Base-by-base conservation (phyloP, 2,329 filamentous ascomycete species). In the Myriosclerotinia curreyana region DNA sequence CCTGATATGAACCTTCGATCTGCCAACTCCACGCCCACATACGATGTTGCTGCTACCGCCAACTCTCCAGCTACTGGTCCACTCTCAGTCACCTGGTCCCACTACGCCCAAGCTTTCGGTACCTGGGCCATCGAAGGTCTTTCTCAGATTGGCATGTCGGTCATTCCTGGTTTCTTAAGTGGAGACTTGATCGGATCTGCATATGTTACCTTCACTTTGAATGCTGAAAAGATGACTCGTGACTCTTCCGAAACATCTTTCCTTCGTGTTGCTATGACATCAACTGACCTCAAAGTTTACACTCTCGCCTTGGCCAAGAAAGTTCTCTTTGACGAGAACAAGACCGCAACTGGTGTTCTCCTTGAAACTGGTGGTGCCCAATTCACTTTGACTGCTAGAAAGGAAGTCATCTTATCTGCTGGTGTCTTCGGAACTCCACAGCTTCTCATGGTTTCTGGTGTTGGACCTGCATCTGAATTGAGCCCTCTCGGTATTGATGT, bases 361-460 rank as follows among this genome's bases (percentile, higher is more conserved):
- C 74, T 79, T 28, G 68, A 69, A 34, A 66, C 67, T 8, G 51
- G 25, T 22, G 46, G 53, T 20, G 22, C 36, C 12, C 38, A 31
- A 5, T 68, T 50, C 17, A 65, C 62, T 14, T 48, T 68, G 28
- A 50, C 49, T 22, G 66, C 64, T 9, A 64, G 44, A 20, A 67
- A 66, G 28, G 66, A 68, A 44, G 65, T 68, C 2, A 81, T 83
- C 49, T 65, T 83, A 15, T 76, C 78, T 0, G 80, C 78, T 1
- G 81, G 81, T 31, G 74, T 77, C 4, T 81, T 82, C 69, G 79
- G 81, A 69, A 77, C 79, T 2, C 80, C 80, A 0, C 80, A 83
- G 67, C 75, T 83, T 58, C 76, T 81, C 14, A 78, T 79, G 71
- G 74, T 79, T 20, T 77, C 75, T 42, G 79, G 79, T 52, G 75